These are phyloP conservation scores for Aurantiochytrium sp. DNA, from an alignment of 108 stramenopile genomes.

Conservation along the genomic window DNA sequence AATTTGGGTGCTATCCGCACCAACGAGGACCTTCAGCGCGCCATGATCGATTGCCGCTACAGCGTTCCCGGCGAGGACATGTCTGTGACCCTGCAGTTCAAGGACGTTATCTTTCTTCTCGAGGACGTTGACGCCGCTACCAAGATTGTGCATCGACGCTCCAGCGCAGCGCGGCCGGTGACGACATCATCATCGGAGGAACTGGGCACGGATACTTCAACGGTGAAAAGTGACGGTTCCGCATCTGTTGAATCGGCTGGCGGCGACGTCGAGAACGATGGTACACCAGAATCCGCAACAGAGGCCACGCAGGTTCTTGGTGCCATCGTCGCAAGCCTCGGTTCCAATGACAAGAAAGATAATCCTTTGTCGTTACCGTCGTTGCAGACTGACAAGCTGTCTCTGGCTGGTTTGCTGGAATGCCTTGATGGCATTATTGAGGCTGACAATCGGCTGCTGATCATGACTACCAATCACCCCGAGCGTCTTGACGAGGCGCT, in stretches of 20 bases:
- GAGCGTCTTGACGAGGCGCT: constrained; percentile 69
- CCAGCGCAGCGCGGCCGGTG: not conserved
- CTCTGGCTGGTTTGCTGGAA: constrained; percentile 59
- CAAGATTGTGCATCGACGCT: constrained; percentile 51
- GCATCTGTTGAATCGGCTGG: not conserved
- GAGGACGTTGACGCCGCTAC: constrained; percentile 72
- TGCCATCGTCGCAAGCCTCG: constrained; percentile 27
- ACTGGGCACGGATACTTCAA: no score
- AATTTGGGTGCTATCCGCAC: constrained; percentile 54
- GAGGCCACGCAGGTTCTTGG: not conserved
- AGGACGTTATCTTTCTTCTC: constrained; percentile 69
- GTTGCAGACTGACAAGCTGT: constrained; percentile 40
- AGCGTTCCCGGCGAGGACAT: constrained; percentile 42
- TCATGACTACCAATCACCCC: constrained; percentile 72
- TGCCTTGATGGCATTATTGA: constrained; percentile 73
- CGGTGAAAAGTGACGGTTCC: no score
- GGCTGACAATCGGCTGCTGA: constrained; percentile 61
- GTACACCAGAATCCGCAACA: not conserved
- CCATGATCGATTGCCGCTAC: constrained; percentile 62
- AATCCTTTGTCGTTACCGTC: not conserved
- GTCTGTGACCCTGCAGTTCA: constrained; percentile 26
- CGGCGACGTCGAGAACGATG: not conserved
- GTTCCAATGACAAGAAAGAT: not conserved
- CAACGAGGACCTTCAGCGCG: constrained; percentile 63
- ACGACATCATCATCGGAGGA: not conserved